phyloP scores from a whole-genome alignment of 306 rosid species.

The Medicago arabica region DNA sequence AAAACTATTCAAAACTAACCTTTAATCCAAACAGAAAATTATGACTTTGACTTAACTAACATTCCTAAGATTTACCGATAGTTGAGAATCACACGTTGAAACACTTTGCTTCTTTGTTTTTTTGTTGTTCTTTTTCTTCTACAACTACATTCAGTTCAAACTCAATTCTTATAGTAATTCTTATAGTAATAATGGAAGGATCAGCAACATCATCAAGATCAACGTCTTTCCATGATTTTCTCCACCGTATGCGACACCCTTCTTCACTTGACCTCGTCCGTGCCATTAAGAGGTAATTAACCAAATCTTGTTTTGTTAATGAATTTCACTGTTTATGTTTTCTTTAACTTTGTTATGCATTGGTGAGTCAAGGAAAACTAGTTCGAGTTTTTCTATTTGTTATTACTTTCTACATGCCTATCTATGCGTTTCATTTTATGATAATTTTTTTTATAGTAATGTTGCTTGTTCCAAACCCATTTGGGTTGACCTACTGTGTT shows the following conservation, averaged over 20 bases:
- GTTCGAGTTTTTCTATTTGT: too few species aligned
- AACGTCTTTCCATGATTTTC: slow-evolving; percentile 64
- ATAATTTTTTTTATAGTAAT: too few species aligned
- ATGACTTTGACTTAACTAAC: slow-evolving; percentile 1
- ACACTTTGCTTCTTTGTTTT: neutral
- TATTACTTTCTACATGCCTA: too few species aligned
- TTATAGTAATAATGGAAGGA: slow-evolving; percentile 45
- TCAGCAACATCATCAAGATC: slow-evolving; percentile 24
- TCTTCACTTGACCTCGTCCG: slow-evolving; percentile 75
- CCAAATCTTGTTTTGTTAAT: neutral
- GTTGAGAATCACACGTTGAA: slow-evolving; percentile 3
- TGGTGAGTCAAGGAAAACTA: neutral
- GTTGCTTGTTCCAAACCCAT: too few species aligned
- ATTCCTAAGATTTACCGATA: neutral
- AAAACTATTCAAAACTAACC: neutral
- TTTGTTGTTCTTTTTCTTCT: neutral
- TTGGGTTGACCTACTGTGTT: too few species aligned
- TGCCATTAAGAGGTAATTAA: slow-evolving; percentile 64
- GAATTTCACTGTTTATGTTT: neutral
- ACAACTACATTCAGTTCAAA: neutral
- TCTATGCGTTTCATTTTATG: too few species aligned
- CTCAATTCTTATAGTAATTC: neutral
- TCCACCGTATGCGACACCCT: slow-evolving; percentile 83
- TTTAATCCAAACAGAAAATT: neutral
- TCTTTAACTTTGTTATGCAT: slow-evolving; percentile 2